Evolutionary conservation across 2,329 filamentous ascomycete genomes (phyloP).

Genomic region (Colletotrichum tabaci): DNA sequence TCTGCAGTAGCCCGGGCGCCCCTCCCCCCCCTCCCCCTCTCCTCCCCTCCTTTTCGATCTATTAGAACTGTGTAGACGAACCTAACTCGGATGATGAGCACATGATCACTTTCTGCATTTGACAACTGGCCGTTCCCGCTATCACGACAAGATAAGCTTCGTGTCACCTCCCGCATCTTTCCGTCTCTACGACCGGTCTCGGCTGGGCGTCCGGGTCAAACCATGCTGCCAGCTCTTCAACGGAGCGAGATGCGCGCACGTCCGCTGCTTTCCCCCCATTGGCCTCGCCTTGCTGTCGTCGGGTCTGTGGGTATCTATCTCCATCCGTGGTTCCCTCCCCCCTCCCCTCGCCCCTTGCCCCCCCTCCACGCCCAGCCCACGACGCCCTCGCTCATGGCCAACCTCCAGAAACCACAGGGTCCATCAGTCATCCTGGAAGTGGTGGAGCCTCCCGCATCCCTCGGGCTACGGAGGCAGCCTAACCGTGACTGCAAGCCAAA

Average conservation of each 20-base stretch:
- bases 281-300: not conserved
- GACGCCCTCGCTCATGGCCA: not conserved
- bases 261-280: not conserved
- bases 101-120: conserved; percentile 37
- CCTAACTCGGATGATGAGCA: conserved; percentile 29
- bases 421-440: not conserved
- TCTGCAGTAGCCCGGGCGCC: not conserved
- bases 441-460: conserved; percentile 9
- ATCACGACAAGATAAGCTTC: conserved; percentile 31
- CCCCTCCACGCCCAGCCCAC: not conserved
- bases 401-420: not conserved
- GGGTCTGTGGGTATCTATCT: not conserved
- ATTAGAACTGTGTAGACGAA: conserved; percentile 22
- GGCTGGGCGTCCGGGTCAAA: conserved; percentile 17
- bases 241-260: conserved; percentile 14
- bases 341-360: too few relatives aligned
- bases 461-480: not conserved
- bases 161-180: conserved; percentile 14
- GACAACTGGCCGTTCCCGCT: conserved; percentile 26
- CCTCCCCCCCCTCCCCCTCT: conserved; percentile 2
- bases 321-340: not conserved
- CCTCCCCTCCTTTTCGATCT: not conserved
- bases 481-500: not conserved
- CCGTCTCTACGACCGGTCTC: conserved; percentile 23
- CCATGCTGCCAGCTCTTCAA: conserved; percentile 3